Percentiles rank a stretch among this genome's conserved stretches.
Evolutionary conservation across 352 stramenopile genomes (phyloP).

Genomic region (Globisporangium orthogonon): DNA sequence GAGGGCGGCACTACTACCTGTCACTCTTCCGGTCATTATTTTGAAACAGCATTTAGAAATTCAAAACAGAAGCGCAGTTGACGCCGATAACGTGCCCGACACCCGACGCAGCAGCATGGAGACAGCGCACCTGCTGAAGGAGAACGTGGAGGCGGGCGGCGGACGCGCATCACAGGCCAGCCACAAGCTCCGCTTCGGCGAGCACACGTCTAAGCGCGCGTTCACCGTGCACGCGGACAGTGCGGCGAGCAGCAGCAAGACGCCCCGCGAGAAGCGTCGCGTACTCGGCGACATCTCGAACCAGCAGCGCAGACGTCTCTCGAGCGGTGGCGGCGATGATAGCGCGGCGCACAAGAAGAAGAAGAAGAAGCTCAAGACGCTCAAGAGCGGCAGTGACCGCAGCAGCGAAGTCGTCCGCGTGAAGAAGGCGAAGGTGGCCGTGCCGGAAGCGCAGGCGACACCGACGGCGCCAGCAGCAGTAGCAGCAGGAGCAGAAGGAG

Average conservation of each 20-base stretch:
- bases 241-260: constrained; percentile 28
- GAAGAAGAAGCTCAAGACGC: constrained; percentile 10
- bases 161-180: constrained; percentile 1
- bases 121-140: constrained; percentile 55
- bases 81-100: neutral
- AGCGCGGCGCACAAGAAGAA: constrained; percentile 13
- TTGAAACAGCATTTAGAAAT: neutral
- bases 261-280: constrained; percentile 29
- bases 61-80: constrained; percentile 2
- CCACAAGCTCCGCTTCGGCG: constrained; percentile 19
- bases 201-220: constrained; percentile 20
- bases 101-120: constrained; percentile 31
- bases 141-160: constrained; percentile 51
- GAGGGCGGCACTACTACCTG: no score
- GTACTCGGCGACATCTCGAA: constrained; percentile 76
- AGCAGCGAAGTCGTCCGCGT: constrained; percentile 13
- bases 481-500: neutral
- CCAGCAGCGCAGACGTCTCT: constrained; percentile 37
- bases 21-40: neutral
- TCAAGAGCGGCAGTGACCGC: constrained; percentile 8
- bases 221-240: constrained; percentile 38
- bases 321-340: constrained; percentile 1
- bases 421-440: constrained; percentile 21
- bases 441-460: neutral
- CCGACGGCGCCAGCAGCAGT: neutral